phyloP scores from a whole-genome alignment of 768 basidiomycete genomes.

The Boletus huronensis region DNA sequence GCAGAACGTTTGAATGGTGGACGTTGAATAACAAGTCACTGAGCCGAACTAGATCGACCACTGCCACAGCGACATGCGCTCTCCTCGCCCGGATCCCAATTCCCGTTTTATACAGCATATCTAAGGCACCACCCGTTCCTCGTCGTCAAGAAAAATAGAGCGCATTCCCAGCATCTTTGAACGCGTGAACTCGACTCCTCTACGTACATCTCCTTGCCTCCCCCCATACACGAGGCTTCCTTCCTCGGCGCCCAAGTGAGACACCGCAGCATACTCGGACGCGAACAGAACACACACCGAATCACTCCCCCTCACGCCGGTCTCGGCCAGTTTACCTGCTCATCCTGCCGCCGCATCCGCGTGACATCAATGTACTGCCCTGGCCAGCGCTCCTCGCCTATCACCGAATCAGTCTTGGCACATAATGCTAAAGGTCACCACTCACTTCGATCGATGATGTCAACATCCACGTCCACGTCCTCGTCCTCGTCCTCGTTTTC shows the following conservation, averaged over 20 bases:
- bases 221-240: not conserved
- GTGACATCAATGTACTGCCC: constrained; percentile 77
- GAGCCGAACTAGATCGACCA: constrained; percentile 21
- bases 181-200: not conserved
- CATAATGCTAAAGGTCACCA: constrained; percentile 10
- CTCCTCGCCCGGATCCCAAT: not conserved
- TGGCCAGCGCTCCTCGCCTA: constrained; percentile 68
- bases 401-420: constrained; percentile 9
- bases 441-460: constrained; percentile 73
- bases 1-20: constrained; percentile 4
- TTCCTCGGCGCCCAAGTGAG: not conserved
- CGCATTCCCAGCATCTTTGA: constrained; percentile 10
- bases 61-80: constrained; percentile 7
- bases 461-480: constrained; percentile 41
- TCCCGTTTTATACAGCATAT: not conserved
- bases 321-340: constrained; percentile 68
- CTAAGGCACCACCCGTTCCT: not conserved
- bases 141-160: constrained; percentile 17
- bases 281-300: not conserved
- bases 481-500: constrained; percentile 56
- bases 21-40: constrained; percentile 20
- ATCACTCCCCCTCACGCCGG: constrained; percentile 44
- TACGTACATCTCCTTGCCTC: constrained; percentile 1
- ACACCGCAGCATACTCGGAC: not conserved
- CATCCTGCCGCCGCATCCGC: constrained; percentile 51